Evolutionary conservation across 2,329 filamentous ascomycete genomes (phyloP).

Genomic region (Cordyceps cateniannulata): DNA sequence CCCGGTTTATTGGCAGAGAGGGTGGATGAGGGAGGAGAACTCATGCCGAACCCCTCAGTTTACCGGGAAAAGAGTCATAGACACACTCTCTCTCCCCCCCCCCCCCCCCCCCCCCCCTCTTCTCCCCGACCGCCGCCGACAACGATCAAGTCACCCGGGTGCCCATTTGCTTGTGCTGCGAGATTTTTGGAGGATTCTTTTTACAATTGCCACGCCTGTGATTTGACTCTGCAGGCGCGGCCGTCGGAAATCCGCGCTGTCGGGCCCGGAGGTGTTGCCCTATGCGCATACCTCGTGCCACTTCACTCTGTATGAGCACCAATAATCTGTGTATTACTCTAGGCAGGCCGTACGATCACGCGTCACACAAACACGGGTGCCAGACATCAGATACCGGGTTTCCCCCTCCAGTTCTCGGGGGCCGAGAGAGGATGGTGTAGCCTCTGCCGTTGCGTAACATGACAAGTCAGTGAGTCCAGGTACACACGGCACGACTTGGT

Average conservation of each 20-base stretch:
- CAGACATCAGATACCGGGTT: neutral
- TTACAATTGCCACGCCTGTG: neutral
- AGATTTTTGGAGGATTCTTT: too few relatives aligned
- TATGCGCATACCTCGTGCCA: neutral
- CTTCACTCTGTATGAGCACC: neutral
- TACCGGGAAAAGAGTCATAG: too few relatives aligned
- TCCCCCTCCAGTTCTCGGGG: neutral
- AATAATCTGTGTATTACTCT: neutral
- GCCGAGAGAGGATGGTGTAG: neutral
- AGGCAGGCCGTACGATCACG: neutral
- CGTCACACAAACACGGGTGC: neutral
- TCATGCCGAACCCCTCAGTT: neutral
- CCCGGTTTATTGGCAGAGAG: too few relatives aligned
- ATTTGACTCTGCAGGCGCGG: neutral
- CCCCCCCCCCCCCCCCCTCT: neutral
- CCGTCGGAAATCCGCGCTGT: conserved; percentile 6
- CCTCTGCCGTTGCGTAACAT: conserved; percentile 5
- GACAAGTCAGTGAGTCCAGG: too few relatives aligned
- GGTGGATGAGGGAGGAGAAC: too few relatives aligned
- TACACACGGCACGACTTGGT: neutral
- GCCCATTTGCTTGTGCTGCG: too few relatives aligned
- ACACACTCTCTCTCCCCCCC: too few relatives aligned
- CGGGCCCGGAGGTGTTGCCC: neutral
- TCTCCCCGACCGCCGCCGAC: neutral
- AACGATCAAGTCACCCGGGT: neutral